Evolutionary conservation across 495 filamentous ascomycete species (phyloP).

Genomic region (Aspergillus sparsus): DNA sequence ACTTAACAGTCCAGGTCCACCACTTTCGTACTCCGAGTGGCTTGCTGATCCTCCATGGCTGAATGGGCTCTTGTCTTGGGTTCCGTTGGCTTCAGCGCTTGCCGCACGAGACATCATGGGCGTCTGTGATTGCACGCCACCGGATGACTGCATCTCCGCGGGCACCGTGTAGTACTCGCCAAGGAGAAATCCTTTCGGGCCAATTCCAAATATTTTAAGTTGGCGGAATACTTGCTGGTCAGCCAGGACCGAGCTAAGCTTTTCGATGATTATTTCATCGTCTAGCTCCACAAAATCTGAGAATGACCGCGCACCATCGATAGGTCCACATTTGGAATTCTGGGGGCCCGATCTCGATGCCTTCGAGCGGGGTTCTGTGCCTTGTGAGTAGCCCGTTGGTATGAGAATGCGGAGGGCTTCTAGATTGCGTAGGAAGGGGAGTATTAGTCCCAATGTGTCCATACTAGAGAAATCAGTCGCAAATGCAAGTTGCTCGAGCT

Average conservation of each 20-base stretch:
- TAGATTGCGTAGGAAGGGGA: slow-evolving; percentile 53
- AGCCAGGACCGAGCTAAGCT: slow-evolving; percentile 36
- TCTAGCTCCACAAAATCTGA: slow-evolving; percentile 42
- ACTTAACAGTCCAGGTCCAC: not conserved
- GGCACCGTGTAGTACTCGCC: slow-evolving; percentile 39
- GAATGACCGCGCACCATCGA: slow-evolving; percentile 27
- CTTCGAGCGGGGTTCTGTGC: slow-evolving; percentile 1
- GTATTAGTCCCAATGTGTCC: slow-evolving; percentile 43
- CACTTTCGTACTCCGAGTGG: not conserved
- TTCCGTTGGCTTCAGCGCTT: slow-evolving; percentile 15
- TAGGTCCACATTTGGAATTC: slow-evolving; percentile 8
- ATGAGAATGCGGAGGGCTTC: slow-evolving; percentile 46
- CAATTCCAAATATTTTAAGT: slow-evolving; percentile 42
- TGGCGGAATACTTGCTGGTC: slow-evolving; percentile 38
- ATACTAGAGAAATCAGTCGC: slow-evolving; percentile 47
- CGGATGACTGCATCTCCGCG: slow-evolving; percentile 6
- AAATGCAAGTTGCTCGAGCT: slow-evolving; percentile 60
- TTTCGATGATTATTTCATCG: slow-evolving; percentile 35
- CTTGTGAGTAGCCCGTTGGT: slow-evolving; percentile 25
- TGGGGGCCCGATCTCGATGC: not conserved
- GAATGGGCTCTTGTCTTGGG: slow-evolving; percentile 9
- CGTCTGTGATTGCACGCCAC: slow-evolving; percentile 21
- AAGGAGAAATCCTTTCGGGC: slow-evolving; percentile 43
- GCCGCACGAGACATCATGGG: slow-evolving; percentile 16
- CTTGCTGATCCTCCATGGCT: not conserved